A percentile compares a stretch with the other conserved stretches of the same genome.
Evolutionary conservation across 495 filamentous ascomycete species (phyloP).

Genomic region (Hypomontagnella monticulosa): DNA sequence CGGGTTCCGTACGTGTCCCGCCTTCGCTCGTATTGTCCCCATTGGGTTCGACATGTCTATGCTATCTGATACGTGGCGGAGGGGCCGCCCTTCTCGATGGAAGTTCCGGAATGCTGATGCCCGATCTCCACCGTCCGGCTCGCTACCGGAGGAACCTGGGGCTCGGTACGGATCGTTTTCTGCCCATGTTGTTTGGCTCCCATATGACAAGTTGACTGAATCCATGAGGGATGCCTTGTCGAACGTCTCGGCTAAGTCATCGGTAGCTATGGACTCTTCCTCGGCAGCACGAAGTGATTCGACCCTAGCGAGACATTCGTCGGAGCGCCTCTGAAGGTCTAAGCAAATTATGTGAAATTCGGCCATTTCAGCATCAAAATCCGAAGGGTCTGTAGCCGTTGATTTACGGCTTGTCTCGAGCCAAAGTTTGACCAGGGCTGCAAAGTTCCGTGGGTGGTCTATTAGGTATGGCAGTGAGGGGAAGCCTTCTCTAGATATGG

Average conservation of each 20-base stretch:
- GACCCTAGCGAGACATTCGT: slow-evolving; percentile 70
- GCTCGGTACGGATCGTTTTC: slow-evolving; percentile 51
- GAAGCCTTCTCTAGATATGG: slow-evolving; percentile 88
- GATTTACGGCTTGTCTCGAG: slow-evolving; percentile 65
- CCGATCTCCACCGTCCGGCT: slow-evolving; percentile 57
- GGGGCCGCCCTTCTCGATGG: slow-evolving; percentile 52
- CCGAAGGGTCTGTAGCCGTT: slow-evolving; percentile 54
- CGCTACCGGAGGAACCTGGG: slow-evolving; percentile 59
- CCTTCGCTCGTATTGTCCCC: slow-evolving; percentile 50
- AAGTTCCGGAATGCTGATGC: slow-evolving; percentile 53
- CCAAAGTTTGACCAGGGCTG: slow-evolving; percentile 90
- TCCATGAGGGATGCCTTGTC: slow-evolving; percentile 69
- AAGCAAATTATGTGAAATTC: slow-evolving; percentile 80
- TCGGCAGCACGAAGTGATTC: slow-evolving; percentile 65
- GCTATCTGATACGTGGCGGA: slow-evolving; percentile 52
- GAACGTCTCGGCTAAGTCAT: slow-evolving; percentile 78
- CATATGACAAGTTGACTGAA: slow-evolving; percentile 46
- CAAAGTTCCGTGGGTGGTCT: slow-evolving; percentile 88
- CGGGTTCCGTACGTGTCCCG: slow-evolving; percentile 51
- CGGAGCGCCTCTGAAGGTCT: slow-evolving; percentile 74
- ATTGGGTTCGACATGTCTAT: slow-evolving; percentile 47
- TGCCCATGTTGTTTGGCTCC: slow-evolving; percentile 45
- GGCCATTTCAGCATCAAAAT: slow-evolving; percentile 69
- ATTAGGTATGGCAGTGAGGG: slow-evolving; percentile 94
- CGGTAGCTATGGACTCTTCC: slow-evolving; percentile 70